Base-by-base conservation (phyloP, 1,139 yeast species). In the Yamadazyma atlantica region DNA sequence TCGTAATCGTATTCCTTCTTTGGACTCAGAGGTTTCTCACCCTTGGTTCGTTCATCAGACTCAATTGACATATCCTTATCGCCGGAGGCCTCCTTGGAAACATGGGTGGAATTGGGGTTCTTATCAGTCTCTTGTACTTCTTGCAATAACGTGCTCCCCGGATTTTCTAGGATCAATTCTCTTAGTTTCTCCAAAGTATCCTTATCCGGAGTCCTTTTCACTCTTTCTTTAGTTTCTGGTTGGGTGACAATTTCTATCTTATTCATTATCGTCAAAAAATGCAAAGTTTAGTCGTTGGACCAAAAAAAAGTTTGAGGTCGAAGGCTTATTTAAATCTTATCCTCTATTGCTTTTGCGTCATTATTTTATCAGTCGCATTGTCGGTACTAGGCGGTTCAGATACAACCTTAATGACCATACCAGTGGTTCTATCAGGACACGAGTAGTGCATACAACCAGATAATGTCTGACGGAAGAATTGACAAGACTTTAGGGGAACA, bases 1-100 rank as follows among this genome's bases (percentile, higher is more conserved):
- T 67, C 73, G 6, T 52, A 43, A 43, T 67, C 73, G 32, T 33
- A 38, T n/a, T 42, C 19, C 13, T 12, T 15, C 17, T 26, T 26
- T 12, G 17, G 5, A 24, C 14, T 26, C 6, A 33, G 23, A 3
- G 27, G 10, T 28, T 35, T 29, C 16, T 33, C 35, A 13, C 40
- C 36, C 32, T 35, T 12, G 4, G 37, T 18, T 18, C 29, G 33
- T 8, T 37, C 42, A 7, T 37, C 27, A n/a, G 38, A 29, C 8
- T 28, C 29, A 13, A 37, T 28, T 2, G 38, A 31, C n/a, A 22
- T 16, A 27, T 29, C 23, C 14, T 32, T 36, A 9, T 21, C 21
- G 10, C 12, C 10, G 6, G 30, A 28, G 5, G 30, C 30, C 16
- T 16, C 21, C 7, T n/a, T n/a, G 4, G 30, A 15, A 6, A 14